Conservation (phyloP, 768 basidiomycete species). For the Neoboletus subvelutipes region DNA sequence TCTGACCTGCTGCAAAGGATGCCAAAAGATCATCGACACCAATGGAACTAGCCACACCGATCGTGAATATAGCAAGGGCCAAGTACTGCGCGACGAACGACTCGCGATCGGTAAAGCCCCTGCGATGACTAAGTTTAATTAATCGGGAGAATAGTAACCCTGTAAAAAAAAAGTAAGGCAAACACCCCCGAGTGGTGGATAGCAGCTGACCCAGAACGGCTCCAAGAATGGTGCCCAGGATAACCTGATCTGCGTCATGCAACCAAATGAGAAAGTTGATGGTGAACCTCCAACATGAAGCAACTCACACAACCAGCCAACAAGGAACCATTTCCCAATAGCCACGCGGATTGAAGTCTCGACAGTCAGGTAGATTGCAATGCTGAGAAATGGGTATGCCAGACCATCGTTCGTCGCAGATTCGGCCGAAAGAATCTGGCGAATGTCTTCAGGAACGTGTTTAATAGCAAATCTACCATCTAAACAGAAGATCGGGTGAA, state of each 20-base stretch:
- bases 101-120: constrained; percentile 72
- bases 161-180: constrained; percentile 22
- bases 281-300: background rate
- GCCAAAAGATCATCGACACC: constrained; percentile 90
- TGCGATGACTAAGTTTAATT: constrained; percentile 66
- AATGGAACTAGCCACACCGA: constrained; percentile 76
- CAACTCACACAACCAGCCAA: constrained; percentile 70
- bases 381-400: constrained; percentile 87
- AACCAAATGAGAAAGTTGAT: background rate
- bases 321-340: constrained; percentile 79
- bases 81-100: constrained; percentile 87
- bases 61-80: constrained; percentile 67
- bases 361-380: constrained; percentile 82
- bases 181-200: background rate
- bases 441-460: constrained; percentile 72
- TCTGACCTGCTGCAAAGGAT: constrained; percentile 75
- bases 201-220: constrained; percentile 44
- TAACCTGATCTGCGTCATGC: constrained; percentile 65
- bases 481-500: constrained; percentile 23
- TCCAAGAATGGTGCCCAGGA: constrained; percentile 72
- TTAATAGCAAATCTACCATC: constrained; percentile 69
- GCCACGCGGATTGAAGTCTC: constrained; percentile 63
- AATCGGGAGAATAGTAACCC: constrained; percentile 69
- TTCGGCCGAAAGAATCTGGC: constrained; percentile 83
- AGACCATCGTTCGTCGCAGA: constrained; percentile 95